phyloP scores from a whole-genome alignment of 2,329 filamentous ascomycete species.

The Ilyonectria robusta region DNA sequence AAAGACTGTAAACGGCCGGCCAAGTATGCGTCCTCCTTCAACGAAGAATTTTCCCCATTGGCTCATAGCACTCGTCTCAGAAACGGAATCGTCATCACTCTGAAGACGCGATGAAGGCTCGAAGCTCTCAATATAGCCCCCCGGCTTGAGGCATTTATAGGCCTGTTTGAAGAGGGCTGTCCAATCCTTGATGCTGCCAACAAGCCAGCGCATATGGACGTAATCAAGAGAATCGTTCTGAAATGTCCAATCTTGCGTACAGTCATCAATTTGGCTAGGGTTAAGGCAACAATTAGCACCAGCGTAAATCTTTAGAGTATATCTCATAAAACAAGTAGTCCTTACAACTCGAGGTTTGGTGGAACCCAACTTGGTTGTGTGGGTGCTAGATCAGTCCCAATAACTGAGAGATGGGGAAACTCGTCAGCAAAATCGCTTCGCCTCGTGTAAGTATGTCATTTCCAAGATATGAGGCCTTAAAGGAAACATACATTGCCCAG shows the following conservation, averaged over 20 bases:
- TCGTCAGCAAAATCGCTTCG: not conserved
- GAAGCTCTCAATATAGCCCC: slow-evolving; percentile 29
- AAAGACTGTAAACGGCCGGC: slow-evolving; percentile 18
- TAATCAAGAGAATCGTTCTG: slow-evolving; percentile 18
- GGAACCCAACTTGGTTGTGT: slow-evolving; percentile 3
- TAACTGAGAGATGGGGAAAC: not conserved
- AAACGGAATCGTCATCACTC: slow-evolving; percentile 26
- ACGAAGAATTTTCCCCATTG: slow-evolving; percentile 33
- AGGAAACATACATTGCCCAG: not conserved
- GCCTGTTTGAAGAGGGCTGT: slow-evolving; percentile 17
- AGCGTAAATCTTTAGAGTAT: not conserved
- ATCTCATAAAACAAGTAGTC: not conserved
- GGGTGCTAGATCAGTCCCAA: not conserved
- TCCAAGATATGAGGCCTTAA: not conserved
- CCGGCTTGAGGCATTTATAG: slow-evolving; percentile 24
- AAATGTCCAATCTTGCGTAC: slow-evolving; percentile 31
- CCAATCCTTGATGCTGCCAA: slow-evolving; percentile 32
- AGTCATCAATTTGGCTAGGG: slow-evolving; percentile 32
- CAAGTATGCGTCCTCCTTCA: slow-evolving; percentile 28
- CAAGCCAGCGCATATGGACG: slow-evolving; percentile 32
- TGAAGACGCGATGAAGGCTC: slow-evolving; percentile 24
- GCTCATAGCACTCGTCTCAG: slow-evolving; percentile 15
- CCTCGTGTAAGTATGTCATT: not conserved
- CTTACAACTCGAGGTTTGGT: slow-evolving; percentile 17
- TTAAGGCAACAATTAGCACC: not conserved